Base-by-base conservation (phyloP, 495 filamentous ascomycete species). In the Penicillium angulare region DNA sequence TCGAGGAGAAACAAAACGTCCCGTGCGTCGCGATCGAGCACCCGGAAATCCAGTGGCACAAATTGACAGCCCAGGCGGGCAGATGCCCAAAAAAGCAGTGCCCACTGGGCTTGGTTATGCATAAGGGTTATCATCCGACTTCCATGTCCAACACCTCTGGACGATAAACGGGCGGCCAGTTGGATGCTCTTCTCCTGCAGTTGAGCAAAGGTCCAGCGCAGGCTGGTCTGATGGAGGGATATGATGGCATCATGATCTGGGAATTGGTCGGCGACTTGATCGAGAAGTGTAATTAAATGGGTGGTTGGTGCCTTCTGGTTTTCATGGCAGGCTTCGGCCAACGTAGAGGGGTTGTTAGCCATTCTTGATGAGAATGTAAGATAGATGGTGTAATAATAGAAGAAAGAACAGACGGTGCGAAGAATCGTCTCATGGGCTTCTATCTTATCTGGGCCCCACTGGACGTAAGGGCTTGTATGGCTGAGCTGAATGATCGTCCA, bases 31-130 rank as follows among this genome's bases (percentile, higher is more conserved):
- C 52, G 42, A 23, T 27, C 15, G 9, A 65, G 31, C 17, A 51
- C 33, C 9, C 63, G 52, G 13, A 60, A 57, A 46, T 70, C 64
- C 10, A 72, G 47, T 15, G 67, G 67, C 8, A 60, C 60, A 35
- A 67, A 64, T 5, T 53, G 44, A 21, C 50, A 49, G 4, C 59
- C 59, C n/a, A 71, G 57, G 36, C 47, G 59, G 15, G 55, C 57
- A 10, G 55, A 31, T n/a, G 67, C 58, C 59, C 59, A 66, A 46
- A 70, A 61, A 3, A 61, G 45, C 16, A 73, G 43, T 16, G 57
- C 60, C 61, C 61, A 70, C 52, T 73, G 63, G 8, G 56, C 60
- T 22, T 60, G 50, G 40, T 71, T 73, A 44, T 56, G 57, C 10
- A 73, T 50, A 34, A 71, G 35, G 3, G 57, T 44, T 10, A 47